A percentile compares a stretch with the other conserved stretches of the same genome.
Conservation (phyloP, 1,284 basidiomycete genomes). For the Ceratobasidium sp. region DNA sequence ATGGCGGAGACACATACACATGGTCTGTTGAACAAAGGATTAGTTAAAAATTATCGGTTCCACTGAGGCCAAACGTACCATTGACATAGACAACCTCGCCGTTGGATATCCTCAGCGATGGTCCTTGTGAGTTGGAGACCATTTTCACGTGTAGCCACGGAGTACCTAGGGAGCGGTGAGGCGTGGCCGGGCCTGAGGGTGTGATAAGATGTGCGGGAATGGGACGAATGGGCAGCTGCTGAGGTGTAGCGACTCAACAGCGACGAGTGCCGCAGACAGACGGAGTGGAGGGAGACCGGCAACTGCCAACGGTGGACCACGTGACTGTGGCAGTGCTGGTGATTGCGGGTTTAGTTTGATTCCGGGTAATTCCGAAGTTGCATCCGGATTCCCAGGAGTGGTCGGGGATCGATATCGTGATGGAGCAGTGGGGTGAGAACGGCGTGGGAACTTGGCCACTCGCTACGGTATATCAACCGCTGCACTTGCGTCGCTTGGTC, state of each 20-base stretch:
- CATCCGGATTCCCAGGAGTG: not conserved
- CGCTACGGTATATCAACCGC: conserved; percentile 20
- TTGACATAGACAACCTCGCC: conserved; percentile 84
- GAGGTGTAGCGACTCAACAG: too few species aligned
- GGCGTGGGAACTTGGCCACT: conserved; percentile 28
- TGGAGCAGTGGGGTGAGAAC: conserved; percentile 14
- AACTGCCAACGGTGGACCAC: not conserved
- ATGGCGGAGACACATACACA: conserved; percentile 92
- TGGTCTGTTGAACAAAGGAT: conserved; percentile 87
- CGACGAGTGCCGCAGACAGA: too few species aligned
- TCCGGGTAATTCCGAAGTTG: not conserved
- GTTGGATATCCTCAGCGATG: conserved; percentile 53
- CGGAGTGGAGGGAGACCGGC: not conserved
- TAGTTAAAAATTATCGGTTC: conserved; percentile 48
- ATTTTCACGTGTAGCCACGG: conserved; percentile 37
- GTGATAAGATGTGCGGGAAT: too few species aligned
- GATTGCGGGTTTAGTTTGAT: not conserved
- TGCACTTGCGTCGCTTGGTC: not conserved
- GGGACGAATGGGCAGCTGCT: too few species aligned
- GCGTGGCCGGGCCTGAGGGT: too few species aligned
- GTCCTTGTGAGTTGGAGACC: conserved; percentile 23
- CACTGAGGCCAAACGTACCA: conserved; percentile 61
- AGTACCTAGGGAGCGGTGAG: not conserved
- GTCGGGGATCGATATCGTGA: conserved; percentile 34
- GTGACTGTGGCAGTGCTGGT: conserved; percentile 26